Evolutionary conservation across 202 grass and related monocot species (phyloP), one percentile per base, ranked within the genome.

Genomic region (Dendrocalamus latiflorus): DNA sequence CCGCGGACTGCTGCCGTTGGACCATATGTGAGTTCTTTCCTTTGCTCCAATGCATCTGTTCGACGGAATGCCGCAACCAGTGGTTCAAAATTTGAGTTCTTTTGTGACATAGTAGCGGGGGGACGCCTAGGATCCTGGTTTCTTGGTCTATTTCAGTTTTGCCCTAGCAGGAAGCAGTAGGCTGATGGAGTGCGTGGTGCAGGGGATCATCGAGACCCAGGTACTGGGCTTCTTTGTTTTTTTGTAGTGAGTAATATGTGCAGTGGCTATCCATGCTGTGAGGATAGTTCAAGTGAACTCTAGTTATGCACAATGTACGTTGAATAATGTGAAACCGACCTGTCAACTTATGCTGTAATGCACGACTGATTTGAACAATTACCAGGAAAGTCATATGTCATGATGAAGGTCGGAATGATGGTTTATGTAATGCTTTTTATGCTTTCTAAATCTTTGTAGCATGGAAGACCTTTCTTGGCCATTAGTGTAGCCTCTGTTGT

Each of bases 181-280:
- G 26, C 2, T 18, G 65, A 95, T 93, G 92, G 95, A 95, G 84
- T 93, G 95, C 53, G 88, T 95, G 56, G 92, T 95, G 63, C 92
- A 95, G 88, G 92, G 89, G 44, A 98, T 95, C 51, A 93, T 98
- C 65, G 92, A 98, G 95, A 95, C 89, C 15, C 89, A 91, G 92
- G 89, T 91, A 83, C 34, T 41, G 28, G 39, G 8, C 6, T 13
- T 57, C 48, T 20, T 34, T 22, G 8, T 15, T 39, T 33, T n/a
- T 13, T 0, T 36, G 3, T 49, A 51, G 28, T 5, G 43, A 62
- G 0, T 43, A 2, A 20, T 68, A 48, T 63, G 44, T 11, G 28
- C 28, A 11, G 17, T 42, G 43, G n/a, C 4, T 55, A 79, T 78
- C 33, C 11, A 22, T 73, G 84, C 10, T 64, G 8, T 15, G 48